Conservation (phyloP, 2,329 filamentous ascomycete genomes). For the Paramyrothecium sp. region DNA sequence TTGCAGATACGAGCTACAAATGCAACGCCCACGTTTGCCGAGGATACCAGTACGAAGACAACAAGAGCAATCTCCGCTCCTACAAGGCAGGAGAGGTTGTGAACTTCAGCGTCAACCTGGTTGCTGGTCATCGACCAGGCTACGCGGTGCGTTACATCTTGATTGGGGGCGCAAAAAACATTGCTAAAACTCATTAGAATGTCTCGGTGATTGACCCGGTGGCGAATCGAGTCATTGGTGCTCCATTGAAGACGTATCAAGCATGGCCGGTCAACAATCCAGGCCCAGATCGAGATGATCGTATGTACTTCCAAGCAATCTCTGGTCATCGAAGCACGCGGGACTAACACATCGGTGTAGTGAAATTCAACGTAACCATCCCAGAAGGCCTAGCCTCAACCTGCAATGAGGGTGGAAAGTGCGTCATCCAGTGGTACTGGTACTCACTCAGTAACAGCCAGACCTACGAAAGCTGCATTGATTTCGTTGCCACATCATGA, state of each 20-base stretch:
- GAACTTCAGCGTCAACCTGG: neutral
- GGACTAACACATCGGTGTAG: neutral
- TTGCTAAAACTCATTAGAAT: neutral
- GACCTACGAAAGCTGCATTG: slow-evolving; percentile 37
- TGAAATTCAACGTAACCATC: slow-evolving; percentile 37
- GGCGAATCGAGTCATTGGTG: neutral
- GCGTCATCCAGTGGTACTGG: slow-evolving; percentile 46
- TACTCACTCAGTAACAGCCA: slow-evolving; percentile 32
- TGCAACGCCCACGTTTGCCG: neutral
- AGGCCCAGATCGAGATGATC: slow-evolving; percentile 2
- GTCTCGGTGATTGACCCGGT: neutral
- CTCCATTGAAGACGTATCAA: neutral
- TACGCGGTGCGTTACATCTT: neutral
- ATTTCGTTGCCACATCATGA: slow-evolving; percentile 27
- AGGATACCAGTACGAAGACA: neutral
- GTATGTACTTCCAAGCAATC: neutral
- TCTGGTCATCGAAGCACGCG: too few species aligned
- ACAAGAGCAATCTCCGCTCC: neutral
- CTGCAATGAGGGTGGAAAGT: slow-evolving; percentile 28
- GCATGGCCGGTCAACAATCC: slow-evolving; percentile 1
- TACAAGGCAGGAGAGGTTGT: neutral
- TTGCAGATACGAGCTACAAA: neutral
- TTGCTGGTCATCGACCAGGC: neutral
- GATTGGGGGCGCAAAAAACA: neutral
- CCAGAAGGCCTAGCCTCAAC: slow-evolving; percentile 23